Evolutionary conservation across 306 rosid genomes (phyloP), one percentile per base, ranked within the genome.

Genomic region (Prunus salicina): DNA sequence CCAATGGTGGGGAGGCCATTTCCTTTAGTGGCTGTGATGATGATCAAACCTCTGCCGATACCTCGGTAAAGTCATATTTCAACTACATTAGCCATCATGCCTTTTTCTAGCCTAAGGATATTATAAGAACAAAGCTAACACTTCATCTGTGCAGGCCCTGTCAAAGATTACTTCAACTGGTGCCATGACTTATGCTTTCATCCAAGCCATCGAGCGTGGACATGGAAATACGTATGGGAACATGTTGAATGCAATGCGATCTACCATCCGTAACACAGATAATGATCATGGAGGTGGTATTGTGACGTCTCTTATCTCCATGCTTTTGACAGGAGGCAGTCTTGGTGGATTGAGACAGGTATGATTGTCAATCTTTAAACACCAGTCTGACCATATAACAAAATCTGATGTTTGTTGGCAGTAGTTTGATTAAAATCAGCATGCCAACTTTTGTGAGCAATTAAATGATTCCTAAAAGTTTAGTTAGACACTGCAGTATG

Each of bases 1-100:
- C 90, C 30, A 82, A 34, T 18, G 88, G 90, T 16, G 86, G 90
- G 43, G 85, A 82, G 75, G 90, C 57, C 65, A 71, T 84, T 70
- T 87, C 88, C 56, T 87, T 87, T 55, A 87, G 90, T 75, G 85
- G 86, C 28, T 87, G 90, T 63, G 88, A 81, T 28, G 90, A 87
- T 77, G 9, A 84, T 67, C 90, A 87, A 80, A 76, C 72, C 27
- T 82, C 90, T 20, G 84, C 81, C 6, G 90, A 87, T 67, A 87
- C 87, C 43, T 73, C 65, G 0, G 87, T 83, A 76, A 70, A 60
- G 66, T 76, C 20, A 50, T 0, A 8, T 27, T 56, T 50, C 60
- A 41, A 51, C 43, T 34, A 34, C 43, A 34, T 34, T 34, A 34
- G 43, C 43, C 9, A 32, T 14, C 30, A n/a, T 73, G 24, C 19